Percentiles rank a stretch among this genome's conserved stretches.
Conservation (phyloP, 2,329 filamentous ascomycete genomes). For the Fusarium brevicatenulatum region DNA sequence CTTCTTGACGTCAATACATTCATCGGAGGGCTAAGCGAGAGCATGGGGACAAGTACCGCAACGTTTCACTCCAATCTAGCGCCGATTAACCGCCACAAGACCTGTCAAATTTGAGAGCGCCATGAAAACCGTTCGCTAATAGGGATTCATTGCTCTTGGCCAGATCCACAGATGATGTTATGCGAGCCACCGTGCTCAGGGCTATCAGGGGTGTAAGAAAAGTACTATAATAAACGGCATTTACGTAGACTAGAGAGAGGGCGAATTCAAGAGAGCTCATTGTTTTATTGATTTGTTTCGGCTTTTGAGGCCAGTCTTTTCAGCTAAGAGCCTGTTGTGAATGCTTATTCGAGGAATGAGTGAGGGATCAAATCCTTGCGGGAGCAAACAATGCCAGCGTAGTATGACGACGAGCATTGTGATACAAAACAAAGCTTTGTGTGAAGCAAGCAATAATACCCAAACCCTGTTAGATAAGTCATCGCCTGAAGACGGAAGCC, state of each 20-base stretch:
- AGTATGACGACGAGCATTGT: conserved; percentile 21
- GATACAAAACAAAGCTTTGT: conserved; percentile 41
- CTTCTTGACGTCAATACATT: conserved; percentile 15
- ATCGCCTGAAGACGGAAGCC: not conserved
- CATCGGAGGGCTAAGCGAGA: conserved; percentile 2
- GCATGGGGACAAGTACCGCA: conserved; percentile 1
- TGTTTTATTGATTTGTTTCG: conserved; percentile 35
- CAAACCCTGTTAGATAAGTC: not conserved
- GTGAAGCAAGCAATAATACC: conserved; percentile 24
- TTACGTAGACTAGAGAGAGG: not conserved
- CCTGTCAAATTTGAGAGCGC: conserved; percentile 3
- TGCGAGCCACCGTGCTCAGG: conserved; percentile 21
- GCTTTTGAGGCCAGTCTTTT: conserved; percentile 17
- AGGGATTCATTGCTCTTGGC: conserved; percentile 20
- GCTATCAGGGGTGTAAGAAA: conserved; percentile 1
- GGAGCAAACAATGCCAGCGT: conserved; percentile 14
- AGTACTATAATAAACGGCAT: not conserved
- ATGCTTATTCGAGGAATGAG: conserved; percentile 19
- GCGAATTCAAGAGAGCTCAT: not conserved
- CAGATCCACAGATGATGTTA: conserved; percentile 36
- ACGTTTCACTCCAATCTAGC: conserved; percentile 4
- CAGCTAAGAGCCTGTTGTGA: conserved; percentile 11
- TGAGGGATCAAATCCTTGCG: conserved; percentile 8
- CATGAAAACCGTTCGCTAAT: conserved; percentile 16
- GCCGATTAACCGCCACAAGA: conserved; percentile 9